phyloP scores from a whole-genome alignment of 306 rosid species.

The Begonia peltatifolia region DNA sequence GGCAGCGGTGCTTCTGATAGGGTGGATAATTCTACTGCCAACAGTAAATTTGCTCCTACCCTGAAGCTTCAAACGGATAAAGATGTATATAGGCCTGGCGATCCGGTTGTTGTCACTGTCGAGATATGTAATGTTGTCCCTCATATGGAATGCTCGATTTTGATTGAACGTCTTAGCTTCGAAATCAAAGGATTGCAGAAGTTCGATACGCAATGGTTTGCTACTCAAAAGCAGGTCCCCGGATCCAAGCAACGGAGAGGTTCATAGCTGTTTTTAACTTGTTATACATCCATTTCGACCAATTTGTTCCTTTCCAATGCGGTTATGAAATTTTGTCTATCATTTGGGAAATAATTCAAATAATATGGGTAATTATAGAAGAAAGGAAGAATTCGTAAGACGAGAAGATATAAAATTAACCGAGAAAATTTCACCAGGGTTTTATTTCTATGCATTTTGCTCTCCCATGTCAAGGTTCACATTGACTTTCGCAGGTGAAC shows the following conservation, averaged over 20 bases:
- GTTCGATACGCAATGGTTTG: conserved; percentile 85
- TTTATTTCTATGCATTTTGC: too few relatives aligned
- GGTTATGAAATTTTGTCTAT: too few relatives aligned
- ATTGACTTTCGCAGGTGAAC: conserved; percentile 50
- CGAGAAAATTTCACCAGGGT: too few relatives aligned
- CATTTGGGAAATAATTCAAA: not conserved
- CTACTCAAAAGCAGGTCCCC: conserved; percentile 58
- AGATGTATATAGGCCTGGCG: conserved; percentile 85
- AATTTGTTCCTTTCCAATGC: too few relatives aligned
- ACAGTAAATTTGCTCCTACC: conserved; percentile 24
- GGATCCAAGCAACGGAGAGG: conserved; percentile 89
- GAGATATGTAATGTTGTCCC: conserved; percentile 39
- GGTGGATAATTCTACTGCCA: conserved; percentile 13
- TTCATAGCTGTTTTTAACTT: not conserved
- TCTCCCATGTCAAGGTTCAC: not conserved
- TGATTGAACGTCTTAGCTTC: conserved; percentile 68
- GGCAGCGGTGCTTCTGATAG: conserved; percentile 31
- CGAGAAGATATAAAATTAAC: too few relatives aligned
- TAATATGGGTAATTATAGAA: not conserved
- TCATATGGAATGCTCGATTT: conserved; percentile 28
- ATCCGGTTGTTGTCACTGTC: conserved; percentile 52
- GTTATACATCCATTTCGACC: too few relatives aligned
- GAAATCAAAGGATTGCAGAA: conserved; percentile 79
- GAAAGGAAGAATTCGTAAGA: not conserved
- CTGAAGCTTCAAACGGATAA: conserved; percentile 62